phyloP scores from a whole-genome alignment of 495 filamentous ascomycete genomes.

The Penicillium herquei region DNA sequence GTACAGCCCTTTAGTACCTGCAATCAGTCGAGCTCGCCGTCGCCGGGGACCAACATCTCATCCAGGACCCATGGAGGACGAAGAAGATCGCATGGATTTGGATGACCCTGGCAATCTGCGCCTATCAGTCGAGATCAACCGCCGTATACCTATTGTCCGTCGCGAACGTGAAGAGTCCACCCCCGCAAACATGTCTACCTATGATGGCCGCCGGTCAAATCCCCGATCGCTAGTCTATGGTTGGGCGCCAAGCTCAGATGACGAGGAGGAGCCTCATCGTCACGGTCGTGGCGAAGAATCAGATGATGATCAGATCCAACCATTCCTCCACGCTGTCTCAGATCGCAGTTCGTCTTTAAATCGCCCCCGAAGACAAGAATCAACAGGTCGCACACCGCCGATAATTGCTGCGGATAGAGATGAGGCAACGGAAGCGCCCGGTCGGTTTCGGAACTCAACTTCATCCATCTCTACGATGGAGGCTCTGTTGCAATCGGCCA shows the following conservation, averaged over 20 bases:
- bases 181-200: slow-evolving; percentile 35
- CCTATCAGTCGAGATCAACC: slow-evolving; percentile 39
- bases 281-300: slow-evolving; percentile 20
- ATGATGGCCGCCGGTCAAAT: slow-evolving; percentile 49
- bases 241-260: slow-evolving; percentile 58
- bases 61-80: slow-evolving; percentile 28
- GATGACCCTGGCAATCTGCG: slow-evolving; percentile 36
- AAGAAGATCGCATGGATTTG: slow-evolving; percentile 40
- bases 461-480: slow-evolving; percentile 37
- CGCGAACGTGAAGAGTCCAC: slow-evolving; percentile 29
- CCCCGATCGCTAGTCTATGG: slow-evolving; percentile 51
- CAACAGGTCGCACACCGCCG: slow-evolving; percentile 12
- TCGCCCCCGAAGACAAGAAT: slow-evolving; percentile 30
- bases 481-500: slow-evolving; percentile 48
- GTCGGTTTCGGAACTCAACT: slow-evolving; percentile 13
- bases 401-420: not conserved
- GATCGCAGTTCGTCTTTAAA: slow-evolving; percentile 25
- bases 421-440: not conserved
- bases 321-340: slow-evolving; percentile 26
- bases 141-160: slow-evolving; percentile 42
- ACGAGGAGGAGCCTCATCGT: slow-evolving; percentile 43
- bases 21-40: slow-evolving; percentile 36
- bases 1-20: slow-evolving; percentile 32
- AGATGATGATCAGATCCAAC: slow-evolving; percentile 34
- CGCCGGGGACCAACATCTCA: slow-evolving; percentile 30